Base-by-base conservation (phyloP, 2,329 filamentous ascomycete genomes). In the Colletotrichum chrysophilum region DNA sequence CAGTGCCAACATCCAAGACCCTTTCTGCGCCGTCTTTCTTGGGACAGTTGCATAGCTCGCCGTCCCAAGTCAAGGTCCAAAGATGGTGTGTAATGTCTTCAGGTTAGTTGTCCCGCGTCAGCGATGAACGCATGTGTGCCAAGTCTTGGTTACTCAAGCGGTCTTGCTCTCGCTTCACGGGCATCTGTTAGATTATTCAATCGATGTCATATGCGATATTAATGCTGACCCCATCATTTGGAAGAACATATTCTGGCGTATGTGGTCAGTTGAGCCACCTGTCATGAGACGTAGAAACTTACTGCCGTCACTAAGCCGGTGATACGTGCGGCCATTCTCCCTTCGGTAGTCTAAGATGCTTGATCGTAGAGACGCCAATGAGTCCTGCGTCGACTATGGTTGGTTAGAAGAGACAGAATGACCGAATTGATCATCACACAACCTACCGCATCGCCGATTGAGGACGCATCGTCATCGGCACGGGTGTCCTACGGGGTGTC, bases 11-110 rank as follows among this genome's bases (percentile, higher is more conserved):
- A 13, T 77, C 76, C 32, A 77, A 18, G 12, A 80, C 80, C 7
- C 79, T 74, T 3, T 78, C 79, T 7, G 80, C 79, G 34, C 77
- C 76, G 14, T 73, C 12, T 1, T 67, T 76, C 24, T 77, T 72
- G 0, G 85, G 85, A 5, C 78, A 77, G 0, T 80, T 60, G 55
- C 77, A 82, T 0, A 85, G 78, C 26, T 82, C 81, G 9, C 79
- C 80, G 2, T 81, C 79, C n/a, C 83, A 79, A 0, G 83, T 85
- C 9, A 86, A 69, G 0, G 74, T 61, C 62, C 82, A 84, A 0
- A 85, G 71, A 38, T 85, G 81, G 70, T 86, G 84, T 74, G 85
- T 82, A 0, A 86, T 71, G 70, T 86, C 83, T 81, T 14, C 7
- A 9, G 4, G 18, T n/a, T 24, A 10, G 18, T 9, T 18, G n/a